Percentiles rank a stretch among this genome's conserved stretches.
Evolutionary conservation across 1,139 yeast species (phyloP).

Genomic region (Ashbya aceris): DNA sequence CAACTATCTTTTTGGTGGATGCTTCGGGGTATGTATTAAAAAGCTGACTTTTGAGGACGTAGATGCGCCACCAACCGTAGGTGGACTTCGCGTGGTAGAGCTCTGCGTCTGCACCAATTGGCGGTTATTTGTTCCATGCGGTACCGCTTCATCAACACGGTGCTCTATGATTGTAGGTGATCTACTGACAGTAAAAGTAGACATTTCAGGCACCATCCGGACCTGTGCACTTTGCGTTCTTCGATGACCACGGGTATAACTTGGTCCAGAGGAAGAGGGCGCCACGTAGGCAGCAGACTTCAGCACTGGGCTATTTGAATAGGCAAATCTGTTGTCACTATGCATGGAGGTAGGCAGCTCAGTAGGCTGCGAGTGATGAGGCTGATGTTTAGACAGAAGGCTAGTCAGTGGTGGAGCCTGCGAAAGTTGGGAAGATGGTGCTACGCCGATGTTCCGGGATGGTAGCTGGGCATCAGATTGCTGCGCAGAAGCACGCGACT

Average conservation of each 20-base stretch:
- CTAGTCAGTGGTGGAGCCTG: slow-evolving; percentile 1
- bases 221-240: slow-evolving; percentile 24
- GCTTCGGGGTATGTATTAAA: slow-evolving; percentile 25
- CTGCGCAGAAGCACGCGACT: too few relatives aligned
- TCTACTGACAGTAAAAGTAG: slow-evolving; percentile 7
- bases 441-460: too few relatives aligned
- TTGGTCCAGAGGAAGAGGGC: slow-evolving; percentile 4
- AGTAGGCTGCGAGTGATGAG: background rate
- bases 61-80: slow-evolving; percentile 1
- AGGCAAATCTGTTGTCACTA: background rate
- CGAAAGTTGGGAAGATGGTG: background rate
- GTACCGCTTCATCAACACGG: background rate
- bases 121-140: background rate
- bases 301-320: background rate
- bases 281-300: background rate
- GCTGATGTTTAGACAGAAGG: background rate
- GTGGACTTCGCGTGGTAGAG: background rate
- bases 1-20: slow-evolving; percentile 20
- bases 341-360: background rate
- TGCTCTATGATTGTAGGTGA: slow-evolving; percentile 1
- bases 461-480: too few relatives aligned
- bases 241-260: slow-evolving; percentile 15
- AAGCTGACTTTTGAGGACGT: slow-evolving; percentile 16
- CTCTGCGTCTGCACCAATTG: background rate
- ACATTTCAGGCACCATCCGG: slow-evolving; percentile 10